Base-by-base conservation (phyloP, 805 yeast genomes). In the Priceomyces medius region DNA sequence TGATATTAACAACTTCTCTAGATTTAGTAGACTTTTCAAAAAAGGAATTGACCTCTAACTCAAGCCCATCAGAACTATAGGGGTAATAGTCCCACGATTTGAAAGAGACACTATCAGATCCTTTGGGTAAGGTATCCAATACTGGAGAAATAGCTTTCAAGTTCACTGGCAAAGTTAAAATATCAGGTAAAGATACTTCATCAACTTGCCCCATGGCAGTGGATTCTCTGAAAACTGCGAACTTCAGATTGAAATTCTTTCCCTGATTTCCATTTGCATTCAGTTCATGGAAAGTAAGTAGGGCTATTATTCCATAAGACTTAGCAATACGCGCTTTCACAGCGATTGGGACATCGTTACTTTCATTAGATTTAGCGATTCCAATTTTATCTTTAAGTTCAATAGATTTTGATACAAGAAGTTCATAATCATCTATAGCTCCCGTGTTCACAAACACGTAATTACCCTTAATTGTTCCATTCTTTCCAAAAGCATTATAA, bases 401-500 rank as follows among this genome's bases (percentile, higher is more conserved):
- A 13, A 61, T 45, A 1, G 51, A 51, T 24, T 57, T 45, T 8
- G 50, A 41, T 9, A 33, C 16, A 20, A 68, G 43, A 3, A 49
- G 31, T 4, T 42, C 45, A 35, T 56, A 65, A 40, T 70, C 75
- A 1, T 50, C 53, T 1, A 46, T 44, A 2, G 50, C 37, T 3
- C 71, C 74, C n/a, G 52, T 47, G 40, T 64, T 61, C 7, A 52
- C 69, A 50, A 38, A 64, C 2, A 68, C 41, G 45, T 52, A 66
- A 9, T 47, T 50, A 0, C 53, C 61, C 3, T 41, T 45, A 1
- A 60, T 49, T 1, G 55, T 40, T 1, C 66, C 72, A 34, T 47
- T 54, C 4, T 26, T 29, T 1, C 71, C 67, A 47, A 50, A 57
- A 2, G 52, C 47, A 38, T 53, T 49, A 41, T 46, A 66, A 1